phyloP scores from a whole-genome alignment of 208 protist species.

The Trypanosoma lewisi region DNA sequence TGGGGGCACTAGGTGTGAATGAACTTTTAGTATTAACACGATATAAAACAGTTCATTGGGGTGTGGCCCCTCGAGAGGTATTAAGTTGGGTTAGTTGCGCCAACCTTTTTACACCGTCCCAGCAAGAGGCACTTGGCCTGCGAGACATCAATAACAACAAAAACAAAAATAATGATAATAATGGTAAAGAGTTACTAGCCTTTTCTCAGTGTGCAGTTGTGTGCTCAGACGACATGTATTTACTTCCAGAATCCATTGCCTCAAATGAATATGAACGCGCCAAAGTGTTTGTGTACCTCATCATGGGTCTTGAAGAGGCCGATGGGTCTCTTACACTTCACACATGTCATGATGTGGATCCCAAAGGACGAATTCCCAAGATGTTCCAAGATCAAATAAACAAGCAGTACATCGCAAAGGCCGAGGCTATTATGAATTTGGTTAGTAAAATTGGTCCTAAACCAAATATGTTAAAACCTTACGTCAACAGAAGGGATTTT shows the following conservation, averaged over 20 bases:
- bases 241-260: conserved; percentile 13
- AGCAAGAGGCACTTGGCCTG: conserved; percentile 41
- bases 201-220: conserved; percentile 39
- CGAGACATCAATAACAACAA: conserved; percentile 5
- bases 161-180: too few species aligned
- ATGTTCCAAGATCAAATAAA: conserved; percentile 4
- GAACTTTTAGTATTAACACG: conserved; percentile 33
- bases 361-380: conserved; percentile 25
- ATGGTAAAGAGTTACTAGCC: conserved; percentile 13
- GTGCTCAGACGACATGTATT: conserved; percentile 24
- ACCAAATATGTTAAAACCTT: conserved; percentile 34
- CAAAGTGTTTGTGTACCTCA: conserved; percentile 23
- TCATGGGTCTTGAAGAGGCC: conserved; percentile 45
- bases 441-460: conserved; percentile 30
- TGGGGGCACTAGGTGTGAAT: conserved; percentile 35
- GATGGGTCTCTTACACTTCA: conserved; percentile 52
- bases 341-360: conserved; percentile 27
- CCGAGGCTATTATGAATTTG: conserved; percentile 21
- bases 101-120: conserved; percentile 36
- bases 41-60: conserved; percentile 29
- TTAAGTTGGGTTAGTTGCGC: conserved; percentile 31
- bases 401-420: conserved; percentile 11
- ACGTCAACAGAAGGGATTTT: conserved; percentile 43
- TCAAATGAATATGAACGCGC: conserved; percentile 20
- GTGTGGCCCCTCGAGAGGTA: conserved; percentile 28